Percentiles rank a stretch among this genome's conserved stretches.
phyloP scores from a whole-genome alignment of 2,329 filamentous ascomycete genomes.

The Byssoonygena ceratinophila region DNA sequence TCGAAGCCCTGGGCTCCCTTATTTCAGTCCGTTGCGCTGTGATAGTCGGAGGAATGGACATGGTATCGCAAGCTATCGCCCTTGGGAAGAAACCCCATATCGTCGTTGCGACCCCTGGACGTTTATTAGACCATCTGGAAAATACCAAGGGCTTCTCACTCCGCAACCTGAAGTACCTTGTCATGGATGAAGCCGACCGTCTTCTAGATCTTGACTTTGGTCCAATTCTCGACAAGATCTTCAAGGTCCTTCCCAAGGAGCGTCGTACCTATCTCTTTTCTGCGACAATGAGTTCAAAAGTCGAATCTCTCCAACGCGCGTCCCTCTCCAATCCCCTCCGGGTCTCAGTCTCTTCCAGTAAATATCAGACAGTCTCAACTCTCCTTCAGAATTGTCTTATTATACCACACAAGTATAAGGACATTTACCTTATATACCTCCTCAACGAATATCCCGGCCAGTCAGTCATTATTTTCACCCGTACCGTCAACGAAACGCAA shows the following conservation, averaged over 20 bases:
- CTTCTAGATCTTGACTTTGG: slow-evolving; percentile 91
- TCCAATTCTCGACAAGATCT: slow-evolving; percentile 80
- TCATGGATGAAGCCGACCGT: slow-evolving; percentile 91
- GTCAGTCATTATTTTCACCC: slow-evolving; percentile 77
- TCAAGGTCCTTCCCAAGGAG: slow-evolving; percentile 74
- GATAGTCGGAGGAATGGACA: slow-evolving; percentile 88
- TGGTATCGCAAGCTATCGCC: slow-evolving; percentile 82
- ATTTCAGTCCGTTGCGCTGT: slow-evolving; percentile 81
- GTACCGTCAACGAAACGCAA: slow-evolving; percentile 86
- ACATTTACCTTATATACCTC: slow-evolving; percentile 77
- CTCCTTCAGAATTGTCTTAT: slow-evolving; percentile 80
- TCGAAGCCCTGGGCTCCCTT: slow-evolving; percentile 74
- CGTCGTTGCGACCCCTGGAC: slow-evolving; percentile 80
- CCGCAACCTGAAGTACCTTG: slow-evolving; percentile 69
- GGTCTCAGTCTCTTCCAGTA: slow-evolving; percentile 69
- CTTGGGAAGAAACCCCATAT: slow-evolving; percentile 95
- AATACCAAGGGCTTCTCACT: slow-evolving; percentile 95
- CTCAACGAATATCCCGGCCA: slow-evolving; percentile 81
- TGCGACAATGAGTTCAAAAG: slow-evolving; percentile 86
- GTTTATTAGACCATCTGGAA: slow-evolving; percentile 82
- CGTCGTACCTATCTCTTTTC: slow-evolving; percentile 79
- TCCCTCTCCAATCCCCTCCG: slow-evolving; percentile 74
- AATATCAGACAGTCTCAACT: slow-evolving; percentile 85
- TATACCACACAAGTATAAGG: slow-evolving; percentile 76
- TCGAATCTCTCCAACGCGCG: slow-evolving; percentile 84